Conservation (phyloP, 1,284 basidiomycete species). For the Singerocomus inundabilis region DNA sequence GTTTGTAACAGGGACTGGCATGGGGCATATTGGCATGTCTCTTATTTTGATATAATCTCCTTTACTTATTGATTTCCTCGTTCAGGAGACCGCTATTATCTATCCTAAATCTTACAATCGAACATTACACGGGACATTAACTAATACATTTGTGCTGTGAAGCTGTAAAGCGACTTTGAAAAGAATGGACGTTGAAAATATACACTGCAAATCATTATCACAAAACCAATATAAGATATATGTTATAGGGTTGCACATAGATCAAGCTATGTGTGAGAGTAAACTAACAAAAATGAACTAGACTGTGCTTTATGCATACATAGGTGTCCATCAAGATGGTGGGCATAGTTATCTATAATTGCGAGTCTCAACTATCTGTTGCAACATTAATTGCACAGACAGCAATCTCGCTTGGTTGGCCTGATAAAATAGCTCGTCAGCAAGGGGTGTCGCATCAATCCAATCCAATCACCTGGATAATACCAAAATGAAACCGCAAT, state of each 20-base stretch:
- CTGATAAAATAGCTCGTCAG: constrained; percentile 14
- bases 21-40: constrained; percentile 74
- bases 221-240: constrained; percentile 3
- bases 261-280: too few relatives aligned
- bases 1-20: too few relatives aligned
- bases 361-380: constrained; percentile 4
- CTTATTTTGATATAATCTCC: background rate
- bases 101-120: constrained; percentile 23
- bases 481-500: constrained; percentile 44
- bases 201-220: constrained; percentile 15
- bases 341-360: constrained; percentile 1
- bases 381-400: constrained; percentile 12
- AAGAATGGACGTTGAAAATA: constrained; percentile 12
- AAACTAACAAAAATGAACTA: too few relatives aligned
- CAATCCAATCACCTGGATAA: constrained; percentile 35
- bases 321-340: constrained; percentile 1
- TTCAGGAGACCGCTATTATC: constrained; percentile 49
- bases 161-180: constrained; percentile 7
- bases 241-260: too few relatives aligned
- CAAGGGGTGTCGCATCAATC: background rate
- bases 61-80: constrained; percentile 6
- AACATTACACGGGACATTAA: constrained; percentile 4
- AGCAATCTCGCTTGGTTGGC: constrained; percentile 25
- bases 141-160: constrained; percentile 2
- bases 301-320: constrained; percentile 4